A percentile compares a stretch with the other conserved stretches of the same genome.
Conservation (phyloP, 2,329 filamentous ascomycete genomes). For the Ceratocystis alfenasii region DNA sequence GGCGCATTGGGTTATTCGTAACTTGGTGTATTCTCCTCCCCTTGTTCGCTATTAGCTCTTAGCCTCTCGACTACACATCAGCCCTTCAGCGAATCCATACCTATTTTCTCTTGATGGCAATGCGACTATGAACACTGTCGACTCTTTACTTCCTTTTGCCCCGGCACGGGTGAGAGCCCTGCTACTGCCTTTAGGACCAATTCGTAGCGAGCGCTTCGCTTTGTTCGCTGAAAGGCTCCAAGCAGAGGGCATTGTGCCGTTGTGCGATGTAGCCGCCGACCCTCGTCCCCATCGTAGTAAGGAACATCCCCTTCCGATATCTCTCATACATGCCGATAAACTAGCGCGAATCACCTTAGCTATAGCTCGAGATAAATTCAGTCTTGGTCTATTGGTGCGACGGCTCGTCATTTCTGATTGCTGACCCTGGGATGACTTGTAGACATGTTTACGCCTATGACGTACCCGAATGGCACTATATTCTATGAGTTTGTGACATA, state of each 20-base stretch:
- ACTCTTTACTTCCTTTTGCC: slow-evolving; percentile 80
- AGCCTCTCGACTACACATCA: not conserved
- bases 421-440: slow-evolving; percentile 23
- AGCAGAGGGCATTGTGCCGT: slow-evolving; percentile 65
- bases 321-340: not conserved
- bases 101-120: slow-evolving; percentile 24
- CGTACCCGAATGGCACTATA: slow-evolving; percentile 73
- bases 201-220: slow-evolving; percentile 69
- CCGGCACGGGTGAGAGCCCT: slow-evolving; percentile 83
- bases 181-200: slow-evolving; percentile 73
- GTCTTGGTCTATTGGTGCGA: not conserved
- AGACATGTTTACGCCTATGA: slow-evolving; percentile 91
- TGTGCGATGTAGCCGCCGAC: slow-evolving; percentile 80
- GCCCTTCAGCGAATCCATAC: not conserved
- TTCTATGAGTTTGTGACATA: slow-evolving; percentile 80
- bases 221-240: slow-evolving; percentile 68
- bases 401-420: not conserved
- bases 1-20: not conserved
- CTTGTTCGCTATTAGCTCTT: not conserved
- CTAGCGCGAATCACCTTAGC: not conserved
- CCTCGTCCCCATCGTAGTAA: slow-evolving; percentile 74
- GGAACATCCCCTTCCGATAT: slow-evolving; percentile 25
- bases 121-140: slow-evolving; percentile 62
- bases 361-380: not conserved
- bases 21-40: not conserved